These are phyloP conservation scores for Candida cerambycidarum DNA, from an alignment of 805 yeast genomes.

Conservation along the genomic window DNA sequence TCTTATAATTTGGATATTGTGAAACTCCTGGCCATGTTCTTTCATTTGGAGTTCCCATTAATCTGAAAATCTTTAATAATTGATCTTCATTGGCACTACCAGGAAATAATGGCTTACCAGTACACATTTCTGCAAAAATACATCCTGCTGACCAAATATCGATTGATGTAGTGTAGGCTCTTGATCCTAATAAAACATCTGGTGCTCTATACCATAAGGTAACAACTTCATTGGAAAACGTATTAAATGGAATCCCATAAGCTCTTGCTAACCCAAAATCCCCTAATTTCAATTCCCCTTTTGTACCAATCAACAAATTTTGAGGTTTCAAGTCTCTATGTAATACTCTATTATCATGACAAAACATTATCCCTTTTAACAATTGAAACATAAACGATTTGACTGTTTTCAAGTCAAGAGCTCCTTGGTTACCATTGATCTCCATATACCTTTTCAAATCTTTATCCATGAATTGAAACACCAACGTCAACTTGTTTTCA, in stretches of 20 bases:
- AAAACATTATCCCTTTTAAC: conserved; percentile 74
- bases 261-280: conserved; percentile 98
- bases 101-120: conserved; percentile 96
- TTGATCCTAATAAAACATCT: conserved; percentile 90
- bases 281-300: conserved; percentile 91
- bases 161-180: conserved; percentile 94
- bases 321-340: conserved; percentile 94
- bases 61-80: conserved; percentile 82
- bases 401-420: conserved; percentile 68
- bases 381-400: conserved; percentile 94
- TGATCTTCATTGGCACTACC: conserved; percentile 97
- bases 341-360: conserved; percentile 81
- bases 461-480: conserved; percentile 89
- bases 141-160: conserved; percentile 99
- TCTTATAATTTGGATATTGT: conserved; percentile 80
- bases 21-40: conserved; percentile 97
- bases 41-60: conserved; percentile 97
- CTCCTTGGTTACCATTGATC: conserved; percentile 71
- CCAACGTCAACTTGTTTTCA: conserved; percentile 90
- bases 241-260: conserved; percentile 96
- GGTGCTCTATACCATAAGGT: conserved; percentile 99
- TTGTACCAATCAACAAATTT: conserved; percentile 80
- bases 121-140: conserved; percentile 96
- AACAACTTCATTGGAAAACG: conserved; percentile 96
- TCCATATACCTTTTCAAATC: conserved; percentile 97